A percentile compares a stretch with the other conserved stretches of the same genome.
phyloP scores from a whole-genome alignment of 352 stramenopile genomes.

The Aphanomyces invadans region DNA sequence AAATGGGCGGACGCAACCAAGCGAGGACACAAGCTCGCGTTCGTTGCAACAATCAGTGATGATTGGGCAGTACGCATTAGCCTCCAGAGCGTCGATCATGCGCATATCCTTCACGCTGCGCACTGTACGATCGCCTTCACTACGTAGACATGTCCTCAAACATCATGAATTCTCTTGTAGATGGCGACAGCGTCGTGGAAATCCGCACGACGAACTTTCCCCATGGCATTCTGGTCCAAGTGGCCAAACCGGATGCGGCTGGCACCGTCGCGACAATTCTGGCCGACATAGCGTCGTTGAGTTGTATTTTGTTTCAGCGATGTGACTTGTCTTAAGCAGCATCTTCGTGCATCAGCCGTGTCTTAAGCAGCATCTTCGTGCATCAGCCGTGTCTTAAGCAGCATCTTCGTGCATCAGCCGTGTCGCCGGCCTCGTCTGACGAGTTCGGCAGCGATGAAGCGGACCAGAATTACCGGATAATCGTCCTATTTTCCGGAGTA shows the following conservation, averaged over 20 bases:
- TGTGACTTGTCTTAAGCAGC: constrained; percentile 9
- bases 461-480: neutral
- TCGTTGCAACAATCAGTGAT: neutral
- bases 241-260: neutral
- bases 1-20: neutral
- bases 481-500: neutral
- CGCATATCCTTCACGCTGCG: neutral
- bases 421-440: too few species aligned
- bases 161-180: too few species aligned
- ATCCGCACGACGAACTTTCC: constrained; percentile 7
- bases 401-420: too few species aligned
- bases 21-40: neutral
- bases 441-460: too few species aligned
- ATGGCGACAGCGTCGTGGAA: constrained; percentile 15
- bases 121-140: neutral
- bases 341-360: too few species aligned
- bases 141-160: neutral
- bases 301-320: constrained; percentile 11
- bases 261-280: constrained; percentile 19
- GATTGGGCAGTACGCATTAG: neutral
- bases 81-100: neutral
- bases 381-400: too few species aligned
- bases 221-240: neutral
- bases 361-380: too few species aligned
- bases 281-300: constrained; percentile 21